Evolutionary conservation across 176 grass and related monocot genomes (phyloP).

Genomic region (Poa pratensis): DNA sequence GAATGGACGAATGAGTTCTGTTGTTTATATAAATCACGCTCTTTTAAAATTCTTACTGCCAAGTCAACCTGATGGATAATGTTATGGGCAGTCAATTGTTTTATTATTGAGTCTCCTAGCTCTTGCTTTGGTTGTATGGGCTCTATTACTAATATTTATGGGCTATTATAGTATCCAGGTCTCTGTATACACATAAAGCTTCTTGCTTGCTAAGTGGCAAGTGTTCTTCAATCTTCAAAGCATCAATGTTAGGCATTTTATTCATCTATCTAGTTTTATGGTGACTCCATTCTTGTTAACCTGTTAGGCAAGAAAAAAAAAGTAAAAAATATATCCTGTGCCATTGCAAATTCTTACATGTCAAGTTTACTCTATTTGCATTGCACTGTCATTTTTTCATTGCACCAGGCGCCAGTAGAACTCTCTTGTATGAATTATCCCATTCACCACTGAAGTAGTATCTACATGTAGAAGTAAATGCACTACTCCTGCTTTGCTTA

Average conservation of each 20-base stretch:
- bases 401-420: background rate
- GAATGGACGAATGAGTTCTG: background rate
- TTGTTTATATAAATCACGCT: background rate
- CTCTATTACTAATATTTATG: conserved; percentile 23
- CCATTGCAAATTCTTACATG: background rate
- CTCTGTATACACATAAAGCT: conserved; percentile 17
- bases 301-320: background rate
- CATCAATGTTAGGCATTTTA: background rate
- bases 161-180: background rate
- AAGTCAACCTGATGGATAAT: conserved; percentile 27
- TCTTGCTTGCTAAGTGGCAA: conserved; percentile 26
- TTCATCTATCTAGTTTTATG: background rate
- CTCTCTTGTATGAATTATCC: background rate
- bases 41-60: background rate
- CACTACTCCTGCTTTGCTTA: conserved; percentile 23
- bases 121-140: background rate
- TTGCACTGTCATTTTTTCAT: conserved; percentile 22
- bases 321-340: background rate
- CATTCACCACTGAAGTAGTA: background rate
- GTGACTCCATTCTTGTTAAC: background rate
- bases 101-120: background rate
- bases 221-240: background rate
- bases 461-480: conserved; percentile 11
- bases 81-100: conserved; percentile 19
- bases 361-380: background rate